Base-by-base conservation (phyloP, 768 basidiomycete genomes). In the Kwoniella sp. region DNA sequence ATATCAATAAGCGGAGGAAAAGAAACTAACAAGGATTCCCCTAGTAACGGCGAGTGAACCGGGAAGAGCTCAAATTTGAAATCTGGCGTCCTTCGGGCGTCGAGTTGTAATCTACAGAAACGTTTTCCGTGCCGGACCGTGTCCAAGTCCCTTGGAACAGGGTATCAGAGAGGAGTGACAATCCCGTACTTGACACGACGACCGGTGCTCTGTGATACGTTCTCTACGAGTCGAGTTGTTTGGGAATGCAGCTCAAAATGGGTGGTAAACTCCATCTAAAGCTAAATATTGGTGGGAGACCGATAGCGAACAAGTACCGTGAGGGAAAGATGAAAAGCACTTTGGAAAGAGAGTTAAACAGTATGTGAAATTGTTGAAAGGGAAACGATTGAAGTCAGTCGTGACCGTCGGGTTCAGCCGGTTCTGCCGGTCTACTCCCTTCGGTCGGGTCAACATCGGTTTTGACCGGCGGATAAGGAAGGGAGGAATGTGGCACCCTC, bases 21-120 rank as follows among this genome's bases (percentile, higher is more conserved):
- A 89, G 88, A 88, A 89, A 89, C 87, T 88, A 88, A 88, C 88
- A 85, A 87, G 87, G 88, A 88, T 88, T 88, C 86, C 88, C 86
- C 84, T 86, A 88, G 88, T 88, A 88, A 86, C 88, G 86, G 87
- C 86, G 85, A 88, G 88, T 87, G 88, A 88, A 88, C 85, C 82
- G 85, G 87, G 86, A 88, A 85, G 82, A 87, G 86, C 87, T 88
- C 87, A 88, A 88, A 87, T 87, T 88, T 87, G 82, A 84, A 88
- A 88, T 87, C 87, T 87, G 87, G 84, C 83, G 75, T 83, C 82
- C 83, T 81, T 80, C 50, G 80, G 82, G 82, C 80, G 83, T 85
- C 85, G 85, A 87, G 85, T 87, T 87, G 87, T 87, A 87, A 86
- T 87, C 86, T 88, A 84, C 85, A 88, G 87, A 88, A 86, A 86